These are phyloP conservation scores for Colletotrichum gigasporum DNA, from an alignment of 2,329 filamentous ascomycete genomes.

Conservation along the genomic window DNA sequence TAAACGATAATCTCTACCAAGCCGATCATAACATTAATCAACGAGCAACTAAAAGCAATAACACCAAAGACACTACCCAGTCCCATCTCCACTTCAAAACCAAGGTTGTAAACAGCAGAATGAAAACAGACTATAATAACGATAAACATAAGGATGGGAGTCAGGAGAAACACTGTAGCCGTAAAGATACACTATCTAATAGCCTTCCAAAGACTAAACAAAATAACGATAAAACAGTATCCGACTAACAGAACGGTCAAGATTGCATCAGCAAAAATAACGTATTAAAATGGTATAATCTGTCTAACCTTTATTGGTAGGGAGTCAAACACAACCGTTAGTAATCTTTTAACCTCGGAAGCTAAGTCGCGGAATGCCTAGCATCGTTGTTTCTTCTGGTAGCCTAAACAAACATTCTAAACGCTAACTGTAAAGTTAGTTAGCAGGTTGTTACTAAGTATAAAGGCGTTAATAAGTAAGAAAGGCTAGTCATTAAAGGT, in stretches of 20 bases:
- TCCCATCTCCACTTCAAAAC: background rate
- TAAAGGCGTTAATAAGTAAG: too few species aligned
- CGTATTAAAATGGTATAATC: background rate
- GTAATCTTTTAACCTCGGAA: background rate
- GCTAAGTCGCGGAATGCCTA: background rate
- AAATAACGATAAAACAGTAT: background rate
- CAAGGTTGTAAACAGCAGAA: background rate
- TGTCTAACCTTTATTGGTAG: background rate
- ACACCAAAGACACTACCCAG: background rate
- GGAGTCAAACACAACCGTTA: background rate
- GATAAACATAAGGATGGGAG: background rate
- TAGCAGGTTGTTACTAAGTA: background rate
- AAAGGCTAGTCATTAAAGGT: too few species aligned
- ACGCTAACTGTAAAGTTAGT: background rate
- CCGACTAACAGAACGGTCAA: background rate
- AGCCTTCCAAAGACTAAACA: background rate
- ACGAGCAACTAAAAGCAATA: background rate
- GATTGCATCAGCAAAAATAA: background rate
- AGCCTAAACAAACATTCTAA: background rate
- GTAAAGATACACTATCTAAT: background rate
- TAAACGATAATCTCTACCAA: background rate
- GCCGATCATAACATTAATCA: background rate
- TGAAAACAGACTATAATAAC: background rate
- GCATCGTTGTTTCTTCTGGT: background rate
- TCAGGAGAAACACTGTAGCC: background rate